Conservation (phyloP, 2,329 filamentous ascomycete species). For the Fusarium paranaense region DNA sequence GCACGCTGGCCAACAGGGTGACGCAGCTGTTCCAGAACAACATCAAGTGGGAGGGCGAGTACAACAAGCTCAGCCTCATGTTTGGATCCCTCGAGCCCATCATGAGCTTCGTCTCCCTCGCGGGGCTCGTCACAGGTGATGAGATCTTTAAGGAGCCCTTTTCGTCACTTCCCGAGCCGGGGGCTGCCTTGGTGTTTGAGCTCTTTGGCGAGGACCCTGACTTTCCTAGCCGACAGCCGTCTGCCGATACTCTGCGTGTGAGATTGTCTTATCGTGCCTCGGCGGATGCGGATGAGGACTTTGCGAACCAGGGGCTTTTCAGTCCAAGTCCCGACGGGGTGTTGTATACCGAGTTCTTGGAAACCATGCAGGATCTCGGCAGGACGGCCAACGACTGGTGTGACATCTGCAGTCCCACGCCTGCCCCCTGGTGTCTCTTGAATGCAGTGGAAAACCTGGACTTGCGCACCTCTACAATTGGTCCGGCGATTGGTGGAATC, state of each 20-base stretch:
- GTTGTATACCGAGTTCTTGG: slow-evolving; percentile 53
- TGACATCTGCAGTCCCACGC: slow-evolving; percentile 50
- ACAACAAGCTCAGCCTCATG: slow-evolving; percentile 63
- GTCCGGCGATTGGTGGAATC: slow-evolving; percentile 57
- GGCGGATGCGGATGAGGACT: slow-evolving; percentile 50
- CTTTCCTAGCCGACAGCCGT: slow-evolving; percentile 41
- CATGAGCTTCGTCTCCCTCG: slow-evolving; percentile 65
- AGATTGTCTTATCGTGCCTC: slow-evolving; percentile 69
- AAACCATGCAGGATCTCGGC: slow-evolving; percentile 51
- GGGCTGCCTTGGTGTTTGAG: slow-evolving; percentile 82
- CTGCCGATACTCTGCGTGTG: slow-evolving; percentile 57
- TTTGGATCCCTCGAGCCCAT: slow-evolving; percentile 68
- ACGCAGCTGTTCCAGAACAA: slow-evolving; percentile 56
- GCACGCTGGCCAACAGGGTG: slow-evolving; percentile 61
- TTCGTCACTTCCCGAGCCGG: slow-evolving; percentile 70
- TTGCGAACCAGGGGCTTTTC: slow-evolving; percentile 57
- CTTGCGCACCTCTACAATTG: slow-evolving; percentile 34
- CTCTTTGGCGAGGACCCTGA: slow-evolving; percentile 52
- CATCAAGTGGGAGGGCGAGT: slow-evolving; percentile 53
- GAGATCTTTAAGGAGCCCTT: slow-evolving; percentile 60
- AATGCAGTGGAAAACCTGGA: not conserved
- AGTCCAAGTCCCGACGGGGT: slow-evolving; percentile 51
- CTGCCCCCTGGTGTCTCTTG: slow-evolving; percentile 53
- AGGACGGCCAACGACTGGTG: slow-evolving; percentile 57
- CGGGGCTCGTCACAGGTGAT: slow-evolving; percentile 58